These are phyloP conservation scores for Hippophae rhamnoides DNA, from an alignment of 306 rosid species.

Conservation along the genomic window DNA sequence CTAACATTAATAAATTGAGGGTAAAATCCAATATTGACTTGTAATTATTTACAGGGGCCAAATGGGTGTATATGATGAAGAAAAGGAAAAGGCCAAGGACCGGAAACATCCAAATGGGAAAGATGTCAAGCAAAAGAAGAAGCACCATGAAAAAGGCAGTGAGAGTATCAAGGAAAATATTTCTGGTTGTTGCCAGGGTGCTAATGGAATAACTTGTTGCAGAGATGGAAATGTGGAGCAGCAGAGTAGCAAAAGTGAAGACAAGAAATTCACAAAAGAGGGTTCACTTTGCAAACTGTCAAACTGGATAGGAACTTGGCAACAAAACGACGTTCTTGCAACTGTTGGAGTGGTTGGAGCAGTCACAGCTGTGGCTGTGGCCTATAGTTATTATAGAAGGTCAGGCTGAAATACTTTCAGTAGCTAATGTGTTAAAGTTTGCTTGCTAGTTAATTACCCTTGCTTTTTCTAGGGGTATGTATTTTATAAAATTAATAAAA, in stretches of 20 bases:
- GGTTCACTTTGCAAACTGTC: conserved; percentile 22
- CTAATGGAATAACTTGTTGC: conserved; percentile 73
- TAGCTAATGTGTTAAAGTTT: conserved; percentile 14
- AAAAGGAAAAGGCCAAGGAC: conserved; percentile 16
- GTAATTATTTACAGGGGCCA: conserved; percentile 33
- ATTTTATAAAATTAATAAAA: conserved; percentile 20
- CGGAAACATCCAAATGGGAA: conserved; percentile 28
- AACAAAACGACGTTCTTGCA: conserved; percentile 44
- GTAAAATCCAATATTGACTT: not conserved
- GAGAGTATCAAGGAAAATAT: conserved; percentile 23
- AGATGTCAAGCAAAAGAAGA: conserved; percentile 16
- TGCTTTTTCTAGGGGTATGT: conserved; percentile 19
- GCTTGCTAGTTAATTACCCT: conserved; percentile 10
- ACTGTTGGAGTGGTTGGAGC: conserved; percentile 40
- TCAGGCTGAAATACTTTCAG: conserved; percentile 30
- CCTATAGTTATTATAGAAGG: conserved; percentile 55
- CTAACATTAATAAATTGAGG: not conserved
- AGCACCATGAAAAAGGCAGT: conserved; percentile 14
- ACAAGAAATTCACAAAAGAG: conserved; percentile 24
- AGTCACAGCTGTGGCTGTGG: conserved; percentile 53
- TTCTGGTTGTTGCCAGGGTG: conserved; percentile 58
- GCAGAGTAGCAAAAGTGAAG: conserved; percentile 28
- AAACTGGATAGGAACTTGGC: conserved; percentile 36
- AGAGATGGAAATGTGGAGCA: conserved; percentile 41
- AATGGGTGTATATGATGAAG: conserved; percentile 33